These are phyloP conservation scores for Lunasporangiospora selenospora DNA, from an alignment of 192 early-diverging fungal genomes.

Conservation along the genomic window DNA sequence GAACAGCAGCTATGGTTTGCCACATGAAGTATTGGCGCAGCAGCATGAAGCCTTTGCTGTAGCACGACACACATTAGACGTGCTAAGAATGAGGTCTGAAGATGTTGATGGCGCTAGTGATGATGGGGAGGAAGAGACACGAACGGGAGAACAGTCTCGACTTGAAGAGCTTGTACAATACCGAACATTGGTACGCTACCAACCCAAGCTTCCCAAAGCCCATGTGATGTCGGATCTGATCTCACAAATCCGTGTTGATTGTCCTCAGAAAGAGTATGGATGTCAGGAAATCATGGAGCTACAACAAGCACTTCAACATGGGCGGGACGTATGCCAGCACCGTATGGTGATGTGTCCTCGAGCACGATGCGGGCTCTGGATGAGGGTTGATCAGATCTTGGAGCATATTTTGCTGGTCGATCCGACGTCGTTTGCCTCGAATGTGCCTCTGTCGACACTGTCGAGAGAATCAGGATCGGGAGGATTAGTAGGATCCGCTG, in stretches of 20 bases:
- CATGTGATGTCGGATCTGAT: conserved; percentile 48
- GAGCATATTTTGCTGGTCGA: conserved; percentile 46
- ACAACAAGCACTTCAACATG: conserved; percentile 27
- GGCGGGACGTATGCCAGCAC: conserved; percentile 26
- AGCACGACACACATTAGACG: too few relatives aligned
- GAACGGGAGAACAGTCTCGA: background rate
- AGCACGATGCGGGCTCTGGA: conserved; percentile 27
- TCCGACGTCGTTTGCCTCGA: background rate
- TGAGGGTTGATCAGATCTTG: conserved; percentile 39
- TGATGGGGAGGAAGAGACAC: background rate
- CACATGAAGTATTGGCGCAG: too few relatives aligned
- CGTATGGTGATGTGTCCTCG: conserved; percentile 36
- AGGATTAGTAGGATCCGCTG: too few relatives aligned
- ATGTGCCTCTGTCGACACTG: too few relatives aligned
- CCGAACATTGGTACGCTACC: conserved; percentile 36
- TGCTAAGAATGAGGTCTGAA: too few relatives aligned
- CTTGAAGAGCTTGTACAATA: conserved; percentile 22
- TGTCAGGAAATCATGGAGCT: conserved; percentile 29
- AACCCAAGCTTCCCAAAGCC: conserved; percentile 38
- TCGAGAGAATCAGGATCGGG: too few relatives aligned
- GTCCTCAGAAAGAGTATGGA: conserved; percentile 24
- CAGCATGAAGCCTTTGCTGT: too few relatives aligned
- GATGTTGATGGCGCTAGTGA: too few relatives aligned
- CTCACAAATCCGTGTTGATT: conserved; percentile 36
- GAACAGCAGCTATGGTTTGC: too few relatives aligned